These are phyloP conservation scores for Hypoxylon trugodes DNA, from an alignment of 495 filamentous ascomycete species.

Conservation along the genomic window DNA sequence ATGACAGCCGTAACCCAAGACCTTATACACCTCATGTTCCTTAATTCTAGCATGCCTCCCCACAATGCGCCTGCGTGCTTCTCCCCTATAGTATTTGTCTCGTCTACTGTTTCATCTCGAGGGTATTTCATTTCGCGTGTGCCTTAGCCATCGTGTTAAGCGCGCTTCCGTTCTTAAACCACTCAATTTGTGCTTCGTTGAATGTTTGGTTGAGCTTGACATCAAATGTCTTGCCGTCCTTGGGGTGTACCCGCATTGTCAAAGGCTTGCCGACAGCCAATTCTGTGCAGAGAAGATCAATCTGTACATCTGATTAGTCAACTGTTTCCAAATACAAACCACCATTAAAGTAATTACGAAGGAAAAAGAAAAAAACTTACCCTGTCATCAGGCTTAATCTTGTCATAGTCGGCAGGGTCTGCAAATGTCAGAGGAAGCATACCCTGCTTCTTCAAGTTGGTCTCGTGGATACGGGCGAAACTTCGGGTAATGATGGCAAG, in stretches of 20 bases:
- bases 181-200: conserved; percentile 95
- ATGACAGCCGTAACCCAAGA: conserved; percentile 43
- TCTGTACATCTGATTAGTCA: conserved; percentile 41
- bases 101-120: conserved; percentile 1
- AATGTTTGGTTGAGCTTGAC: conserved; percentile 91
- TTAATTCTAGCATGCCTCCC: conserved; percentile 43
- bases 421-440: conserved; percentile 97
- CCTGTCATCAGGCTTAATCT: conserved; percentile 91
- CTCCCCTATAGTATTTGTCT: conserved; percentile 27
- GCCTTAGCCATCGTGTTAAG: conserved; percentile 97
- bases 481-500: conserved; percentile 95
- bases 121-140: conserved; percentile 27
- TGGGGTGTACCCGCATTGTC: conserved; percentile 89
- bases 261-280: conserved; percentile 93
- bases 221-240: conserved; percentile 80
- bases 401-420: conserved; percentile 96
- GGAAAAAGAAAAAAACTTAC: conserved; percentile 37
- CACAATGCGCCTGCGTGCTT: conserved; percentile 43
- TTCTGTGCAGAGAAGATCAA: conserved; percentile 90
- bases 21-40: conserved; percentile 45
- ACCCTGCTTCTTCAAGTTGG: conserved; percentile 99
- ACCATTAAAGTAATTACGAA: neutral
- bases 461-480: conserved; percentile 99
- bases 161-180: conserved; percentile 97
- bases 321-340: neutral